Evolutionary conservation across 768 basidiomycete species (phyloP), one percentile per base, ranked within the genome.

Genomic region (Flagelloscypha sp.): DNA sequence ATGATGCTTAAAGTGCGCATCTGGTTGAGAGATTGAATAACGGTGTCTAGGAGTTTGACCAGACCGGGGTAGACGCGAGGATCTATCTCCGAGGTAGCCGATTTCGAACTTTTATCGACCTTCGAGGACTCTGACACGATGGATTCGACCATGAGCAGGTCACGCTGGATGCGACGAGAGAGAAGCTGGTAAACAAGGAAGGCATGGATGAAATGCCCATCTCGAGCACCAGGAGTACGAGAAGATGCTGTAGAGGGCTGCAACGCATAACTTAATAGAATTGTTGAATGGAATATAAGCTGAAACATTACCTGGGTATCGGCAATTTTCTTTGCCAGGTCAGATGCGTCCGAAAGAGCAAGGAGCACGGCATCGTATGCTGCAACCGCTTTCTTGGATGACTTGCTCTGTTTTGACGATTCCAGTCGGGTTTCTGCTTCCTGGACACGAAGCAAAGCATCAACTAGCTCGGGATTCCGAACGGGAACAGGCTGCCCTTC

Each of bases 171-270:
- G 7, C 93, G 85, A 34, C 80, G 74, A 13, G 86, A 77, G 33
- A 95, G 73, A 21, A 95, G 77, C 43, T 89, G 84, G 56, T 88
- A 90, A 30, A 86, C 71, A 47, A 94, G 77, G 53, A 82, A 94
- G 12, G 84, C 74, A 47, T 95, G 84, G 33, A 93, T 73, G 48
- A 92, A 90, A 20, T 82, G 73, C 17, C 87, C 75, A 50, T 89
- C 86, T 8, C 84, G 75, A 7, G 66, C 63, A 10, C 72, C 73
- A 11, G 62, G 59, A 7, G 62, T 50, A 20, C 64, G 52, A 35
- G 52, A 41, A 13, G 63, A 50, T 3, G 56, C 62, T n/a, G 63
- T 52, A n/a, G n/a, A n/a, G n/a, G n/a, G 17, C 3, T 9, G 37
- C 49, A 29, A 45, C n/a, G 29, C 13, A 39, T 4, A 36, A 25